Evolutionary conservation across 306 rosid genomes (phyloP).

Genomic region (Lathyrus tuberosus): DNA sequence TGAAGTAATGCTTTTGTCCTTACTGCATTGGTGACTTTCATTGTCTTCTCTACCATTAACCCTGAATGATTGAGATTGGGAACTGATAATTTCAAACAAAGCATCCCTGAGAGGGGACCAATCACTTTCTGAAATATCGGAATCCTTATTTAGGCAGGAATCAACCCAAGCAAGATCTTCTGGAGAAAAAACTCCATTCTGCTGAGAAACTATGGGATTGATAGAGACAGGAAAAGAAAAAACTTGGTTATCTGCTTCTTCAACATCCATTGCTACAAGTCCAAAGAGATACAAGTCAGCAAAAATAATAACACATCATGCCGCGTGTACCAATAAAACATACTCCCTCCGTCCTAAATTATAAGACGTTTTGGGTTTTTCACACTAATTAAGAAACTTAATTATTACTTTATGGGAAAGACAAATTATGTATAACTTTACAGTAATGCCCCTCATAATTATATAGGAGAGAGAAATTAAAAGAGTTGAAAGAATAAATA

Average conservation of each 20-base stretch:
- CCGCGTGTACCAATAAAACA: background rate
- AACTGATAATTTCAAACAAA: conserved; percentile 58
- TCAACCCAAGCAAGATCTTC: conserved; percentile 82
- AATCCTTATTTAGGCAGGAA: conserved; percentile 56
- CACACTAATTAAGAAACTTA: conserved; percentile 1
- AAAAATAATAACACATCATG: conserved; percentile 3
- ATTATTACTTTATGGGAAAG: background rate
- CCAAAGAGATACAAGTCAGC: conserved; percentile 24
- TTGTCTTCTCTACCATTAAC: conserved; percentile 31
- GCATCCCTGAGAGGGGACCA: conserved; percentile 65
- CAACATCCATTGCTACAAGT: conserved; percentile 46
- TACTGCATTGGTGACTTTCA: conserved; percentile 38
- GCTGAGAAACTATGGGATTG: conserved; percentile 26
- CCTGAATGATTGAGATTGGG: conserved; percentile 42
- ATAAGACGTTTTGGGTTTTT: conserved; percentile 13
- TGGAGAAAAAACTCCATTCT: conserved; percentile 44
- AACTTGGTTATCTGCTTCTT: conserved; percentile 29
- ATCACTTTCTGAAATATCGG: conserved; percentile 41
- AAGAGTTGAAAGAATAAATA: too few relatives aligned
- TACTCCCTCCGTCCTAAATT: background rate
- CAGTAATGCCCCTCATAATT: too few relatives aligned
- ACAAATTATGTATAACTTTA: too few relatives aligned
- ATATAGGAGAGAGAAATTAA: too few relatives aligned
- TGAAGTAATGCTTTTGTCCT: conserved; percentile 20
- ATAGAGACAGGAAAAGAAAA: conserved; percentile 32